A percentile compares a stretch with the other conserved stretches of the same genome.
Conservation (phyloP, 768 basidiomycete genomes). For the Cystoderma amianthinum region DNA sequence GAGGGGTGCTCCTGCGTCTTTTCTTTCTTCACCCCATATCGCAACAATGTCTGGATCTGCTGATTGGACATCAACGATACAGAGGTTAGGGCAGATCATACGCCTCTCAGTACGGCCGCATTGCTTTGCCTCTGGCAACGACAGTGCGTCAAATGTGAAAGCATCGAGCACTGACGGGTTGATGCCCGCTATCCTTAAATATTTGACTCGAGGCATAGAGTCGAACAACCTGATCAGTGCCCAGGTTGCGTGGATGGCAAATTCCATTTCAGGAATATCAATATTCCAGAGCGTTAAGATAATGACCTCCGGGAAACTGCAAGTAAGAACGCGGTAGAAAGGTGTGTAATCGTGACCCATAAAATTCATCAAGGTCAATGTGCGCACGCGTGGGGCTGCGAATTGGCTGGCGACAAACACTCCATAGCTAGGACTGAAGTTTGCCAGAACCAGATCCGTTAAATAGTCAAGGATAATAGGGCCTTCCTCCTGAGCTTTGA, state of each 20-base stretch:
- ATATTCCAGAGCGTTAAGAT: constrained; percentile 46
- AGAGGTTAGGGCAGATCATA: constrained; percentile 37
- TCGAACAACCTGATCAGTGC: constrained; percentile 43
- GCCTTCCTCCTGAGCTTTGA: constrained; percentile 3
- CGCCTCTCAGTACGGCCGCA: constrained; percentile 3
- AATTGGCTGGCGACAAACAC: constrained; percentile 40
- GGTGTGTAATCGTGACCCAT: constrained; percentile 42
- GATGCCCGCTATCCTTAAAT: constrained; percentile 41
- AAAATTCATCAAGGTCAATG: constrained; percentile 52
- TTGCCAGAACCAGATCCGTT: constrained; percentile 48
- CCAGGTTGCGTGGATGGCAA: constrained; percentile 10
- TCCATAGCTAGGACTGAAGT: constrained; percentile 43
- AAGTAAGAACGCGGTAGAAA: constrained; percentile 38
- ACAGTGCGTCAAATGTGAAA: constrained; percentile 36
- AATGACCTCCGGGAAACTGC: constrained; percentile 42
- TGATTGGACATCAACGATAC: constrained; percentile 38
- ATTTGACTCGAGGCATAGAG: constrained; percentile 50
- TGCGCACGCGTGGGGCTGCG: constrained; percentile 47
- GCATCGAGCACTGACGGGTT: constrained; percentile 33
- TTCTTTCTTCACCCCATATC: constrained; percentile 28
- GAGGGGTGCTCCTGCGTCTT: constrained; percentile 33
- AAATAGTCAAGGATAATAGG: constrained; percentile 45
- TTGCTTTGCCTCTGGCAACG: constrained; percentile 5
- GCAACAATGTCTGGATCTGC: constrained; percentile 22
- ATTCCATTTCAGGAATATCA: constrained; percentile 20